A percentile compares a stretch with the other conserved stretches of the same genome.
Evolutionary conservation across 345 rosid species (phyloP).

Genomic region (Citrus trifoliata): DNA sequence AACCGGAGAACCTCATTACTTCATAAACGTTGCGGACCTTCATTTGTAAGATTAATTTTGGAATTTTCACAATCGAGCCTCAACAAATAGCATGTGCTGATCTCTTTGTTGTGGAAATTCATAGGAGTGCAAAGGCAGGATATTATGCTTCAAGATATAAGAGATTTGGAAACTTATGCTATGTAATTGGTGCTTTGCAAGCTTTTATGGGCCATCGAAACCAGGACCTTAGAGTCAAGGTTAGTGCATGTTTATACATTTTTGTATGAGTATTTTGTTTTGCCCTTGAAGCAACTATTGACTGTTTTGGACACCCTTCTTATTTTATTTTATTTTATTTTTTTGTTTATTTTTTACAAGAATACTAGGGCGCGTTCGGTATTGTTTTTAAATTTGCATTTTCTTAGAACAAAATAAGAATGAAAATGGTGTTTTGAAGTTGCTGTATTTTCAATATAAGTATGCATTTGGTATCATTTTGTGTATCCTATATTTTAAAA

Average conservation of each 20-base stretch:
- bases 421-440: too few relatives aligned
- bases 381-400: too few relatives aligned
- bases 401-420: too few relatives aligned
- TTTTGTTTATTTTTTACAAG: too few relatives aligned
- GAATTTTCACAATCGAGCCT: conserved; percentile 10
- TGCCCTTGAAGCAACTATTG: not conserved
- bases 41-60: conserved; percentile 69
- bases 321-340: too few relatives aligned
- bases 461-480: too few relatives aligned
- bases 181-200: conserved; percentile 83
- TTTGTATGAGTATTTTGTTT: not conserved
- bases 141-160: conserved; percentile 89
- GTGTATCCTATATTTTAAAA: too few relatives aligned
- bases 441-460: too few relatives aligned
- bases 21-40: conserved; percentile 90
- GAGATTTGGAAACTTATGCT: conserved; percentile 80
- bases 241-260: conserved; percentile 14
- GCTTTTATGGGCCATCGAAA: conserved; percentile 83
- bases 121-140: conserved; percentile 98
- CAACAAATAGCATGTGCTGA: conserved; percentile 3
- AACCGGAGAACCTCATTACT: conserved; percentile 64
- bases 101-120: conserved; percentile 18
- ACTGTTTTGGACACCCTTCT: not conserved
- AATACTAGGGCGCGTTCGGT: too few relatives aligned
- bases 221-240: conserved; percentile 79